Conservation (phyloP, 768 basidiomycete genomes). For the Kwoniella sp. region DNA sequence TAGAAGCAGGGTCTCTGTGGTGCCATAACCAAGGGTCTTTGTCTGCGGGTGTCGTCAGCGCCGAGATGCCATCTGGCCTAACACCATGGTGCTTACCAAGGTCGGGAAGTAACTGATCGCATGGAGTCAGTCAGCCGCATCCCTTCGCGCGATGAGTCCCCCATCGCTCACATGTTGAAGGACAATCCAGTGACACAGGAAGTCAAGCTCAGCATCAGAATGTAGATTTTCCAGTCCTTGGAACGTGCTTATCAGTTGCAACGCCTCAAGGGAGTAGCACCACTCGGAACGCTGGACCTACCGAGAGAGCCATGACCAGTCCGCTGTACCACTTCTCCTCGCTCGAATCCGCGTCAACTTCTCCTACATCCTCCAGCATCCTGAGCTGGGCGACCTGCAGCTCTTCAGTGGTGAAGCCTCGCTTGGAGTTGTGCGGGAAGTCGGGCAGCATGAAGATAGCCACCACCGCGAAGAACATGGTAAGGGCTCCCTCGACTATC, state of each 20-base stretch:
- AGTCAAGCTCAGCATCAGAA: conserved; percentile 31
- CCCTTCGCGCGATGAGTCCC: neutral
- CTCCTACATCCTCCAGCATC: conserved; percentile 14
- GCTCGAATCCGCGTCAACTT: conserved; percentile 8
- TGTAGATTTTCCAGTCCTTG: conserved; percentile 34
- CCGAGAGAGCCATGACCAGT: conserved; percentile 24
- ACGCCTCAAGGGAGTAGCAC: too few relatives aligned
- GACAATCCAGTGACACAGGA: conserved; percentile 29
- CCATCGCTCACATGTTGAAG: conserved; percentile 26
- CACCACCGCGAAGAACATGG: conserved; percentile 15
- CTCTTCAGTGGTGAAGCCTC: conserved; percentile 11
- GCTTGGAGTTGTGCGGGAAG: conserved; percentile 15
- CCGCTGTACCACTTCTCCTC: conserved; percentile 29
- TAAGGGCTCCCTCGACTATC: conserved; percentile 12
- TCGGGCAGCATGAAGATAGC: conserved; percentile 15
- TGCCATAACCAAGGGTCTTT: conserved; percentile 34
- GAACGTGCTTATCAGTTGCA: too few relatives aligned
- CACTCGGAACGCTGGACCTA: neutral
- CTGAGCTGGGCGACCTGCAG: conserved; percentile 5
- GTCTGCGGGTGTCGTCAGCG: conserved; percentile 3
- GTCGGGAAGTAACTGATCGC: conserved; percentile 24
- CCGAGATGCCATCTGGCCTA: neutral
- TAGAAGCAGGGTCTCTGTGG: conserved; percentile 38
- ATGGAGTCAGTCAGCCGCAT: neutral
- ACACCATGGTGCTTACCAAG: conserved; percentile 10